phyloP scores from a whole-genome alignment of 805 yeast species.

The Metschnikowia baotianmanensis region DNA sequence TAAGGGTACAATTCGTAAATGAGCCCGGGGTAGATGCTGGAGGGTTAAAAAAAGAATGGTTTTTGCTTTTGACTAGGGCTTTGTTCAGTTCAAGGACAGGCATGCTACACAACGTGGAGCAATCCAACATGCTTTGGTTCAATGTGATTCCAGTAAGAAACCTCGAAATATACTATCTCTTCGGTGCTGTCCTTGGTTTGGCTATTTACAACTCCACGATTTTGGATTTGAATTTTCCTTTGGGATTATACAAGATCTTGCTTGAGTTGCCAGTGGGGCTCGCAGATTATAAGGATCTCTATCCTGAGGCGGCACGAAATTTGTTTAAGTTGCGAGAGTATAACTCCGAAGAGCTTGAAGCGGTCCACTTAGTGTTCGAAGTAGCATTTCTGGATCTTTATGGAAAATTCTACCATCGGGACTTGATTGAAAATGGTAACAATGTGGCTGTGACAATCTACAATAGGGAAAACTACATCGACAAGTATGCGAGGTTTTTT shows the following conservation, averaged over 20 bases:
- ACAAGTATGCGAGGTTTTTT: constrained; percentile 58
- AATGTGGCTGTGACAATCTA: constrained; percentile 51
- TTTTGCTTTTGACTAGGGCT: constrained; percentile 65
- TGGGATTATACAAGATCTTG: constrained; percentile 71
- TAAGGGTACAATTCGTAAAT: constrained; percentile 74
- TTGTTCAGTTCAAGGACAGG: constrained; percentile 69
- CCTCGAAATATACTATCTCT: constrained; percentile 61
- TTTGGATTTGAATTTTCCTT: constrained; percentile 75
- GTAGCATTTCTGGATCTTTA: constrained; percentile 52
- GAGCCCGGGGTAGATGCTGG: constrained; percentile 98
- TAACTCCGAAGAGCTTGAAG: constrained; percentile 32
- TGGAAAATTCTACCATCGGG: constrained; percentile 43
- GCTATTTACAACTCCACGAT: constrained; percentile 91
- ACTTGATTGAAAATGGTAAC: constrained; percentile 60
- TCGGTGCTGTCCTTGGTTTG: constrained; percentile 85
- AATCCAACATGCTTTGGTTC: constrained; percentile 78
- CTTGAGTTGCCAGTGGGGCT: constrained; percentile 53
- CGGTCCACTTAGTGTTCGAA: constrained; percentile 58
- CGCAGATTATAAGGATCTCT: constrained; percentile 64
- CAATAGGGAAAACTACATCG: constrained; percentile 61
- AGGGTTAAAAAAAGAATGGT: constrained; percentile 94
- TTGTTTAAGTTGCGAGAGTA: constrained; percentile 29
- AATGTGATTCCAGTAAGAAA: constrained; percentile 44
- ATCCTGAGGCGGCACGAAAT: constrained; percentile 58
- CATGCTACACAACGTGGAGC: constrained; percentile 63